Evolutionary conservation across 805 yeast species (phyloP), one percentile per base, ranked within the genome.

Genomic region (Yarrowia yakushimensis): DNA sequence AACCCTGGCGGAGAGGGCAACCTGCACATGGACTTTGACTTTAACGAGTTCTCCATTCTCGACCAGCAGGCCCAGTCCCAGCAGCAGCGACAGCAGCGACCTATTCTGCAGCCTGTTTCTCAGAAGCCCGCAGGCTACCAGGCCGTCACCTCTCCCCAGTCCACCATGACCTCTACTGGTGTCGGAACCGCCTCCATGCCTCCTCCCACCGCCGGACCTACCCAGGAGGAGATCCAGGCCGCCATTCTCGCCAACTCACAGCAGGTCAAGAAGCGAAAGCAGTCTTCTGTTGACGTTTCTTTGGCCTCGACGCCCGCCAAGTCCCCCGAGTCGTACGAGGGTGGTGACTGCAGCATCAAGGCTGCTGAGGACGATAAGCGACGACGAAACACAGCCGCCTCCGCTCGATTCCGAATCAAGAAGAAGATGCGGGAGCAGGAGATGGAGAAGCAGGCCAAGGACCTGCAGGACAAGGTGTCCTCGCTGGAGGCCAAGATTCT

Each of bases 401-500:
- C 93, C 20, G 97, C 97, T 4, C 80, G 98, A 65, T 93, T 93
- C 79, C 81, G 99, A 66, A 83, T 90, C 71, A 90, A 90, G 81
- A 91, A 89, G 84, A 92, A 93, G 80, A 70, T 87, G 75, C 88
- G 90, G 73, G 97, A 93, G 76, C 94, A 88, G 75, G 93, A 92
- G 72, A 82, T 93, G 85, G 97, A 92, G 74, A 79, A 85, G 64
- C 84, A 81, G 64, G 81, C 92, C 18, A 82, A 83, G 68, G 92
- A 87, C 64, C 78, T 93, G 68, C 85, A 84, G 68, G 92, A 88
- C 31, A 75, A 82, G 65, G 85, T 92, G 15, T 75, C 78, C 52
- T 77, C 77, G 22, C 79, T 91, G 65, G 96, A 91, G 73, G 80
- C 82, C 70, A 85, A 85, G 70, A 83, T 94, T 64, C 85, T 85